Conservation (phyloP, 2,329 filamentous ascomycete species). For the Beauveria varroae region DNA sequence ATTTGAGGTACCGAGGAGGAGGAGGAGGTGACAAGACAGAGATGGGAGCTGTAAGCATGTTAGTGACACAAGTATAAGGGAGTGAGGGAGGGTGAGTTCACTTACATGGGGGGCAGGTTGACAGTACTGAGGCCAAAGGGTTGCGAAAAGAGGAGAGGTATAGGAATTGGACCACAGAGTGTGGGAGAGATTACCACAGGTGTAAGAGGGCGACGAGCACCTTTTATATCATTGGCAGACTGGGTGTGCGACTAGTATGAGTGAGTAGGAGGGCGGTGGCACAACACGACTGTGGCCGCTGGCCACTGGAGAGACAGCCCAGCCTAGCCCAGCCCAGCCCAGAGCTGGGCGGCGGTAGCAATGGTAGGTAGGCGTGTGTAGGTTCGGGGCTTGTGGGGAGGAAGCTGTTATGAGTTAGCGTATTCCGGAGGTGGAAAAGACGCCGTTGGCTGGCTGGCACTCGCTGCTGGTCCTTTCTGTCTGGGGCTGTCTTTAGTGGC, state of each 20-base stretch:
- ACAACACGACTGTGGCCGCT: background rate
- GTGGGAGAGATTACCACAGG: background rate
- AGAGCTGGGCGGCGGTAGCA: too few species aligned
- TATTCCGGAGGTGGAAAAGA: too few species aligned
- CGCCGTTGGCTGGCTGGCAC: too few species aligned
- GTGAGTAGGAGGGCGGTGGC: background rate
- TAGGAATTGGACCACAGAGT: background rate
- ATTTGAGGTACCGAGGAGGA: background rate
- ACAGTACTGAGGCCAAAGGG: background rate
- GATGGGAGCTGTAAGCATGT: background rate
- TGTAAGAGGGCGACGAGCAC: background rate
- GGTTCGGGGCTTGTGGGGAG: too few species aligned
- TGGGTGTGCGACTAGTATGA: conserved; percentile 6
- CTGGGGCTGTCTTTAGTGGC: too few species aligned
- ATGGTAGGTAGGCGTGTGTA: too few species aligned
- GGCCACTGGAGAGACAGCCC: background rate
- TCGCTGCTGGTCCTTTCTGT: too few species aligned
- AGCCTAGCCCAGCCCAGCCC: too few species aligned
- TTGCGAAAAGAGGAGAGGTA: background rate
- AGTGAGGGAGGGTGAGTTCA: background rate
- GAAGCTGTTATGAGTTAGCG: too few species aligned
- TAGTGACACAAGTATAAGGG: background rate
- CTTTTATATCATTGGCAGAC: conserved; percentile 6
- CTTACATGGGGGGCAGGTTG: background rate
- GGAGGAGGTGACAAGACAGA: background rate